Base-by-base conservation (phyloP, 108 stramenopile species). In the Asterionellopsis glacialis region DNA sequence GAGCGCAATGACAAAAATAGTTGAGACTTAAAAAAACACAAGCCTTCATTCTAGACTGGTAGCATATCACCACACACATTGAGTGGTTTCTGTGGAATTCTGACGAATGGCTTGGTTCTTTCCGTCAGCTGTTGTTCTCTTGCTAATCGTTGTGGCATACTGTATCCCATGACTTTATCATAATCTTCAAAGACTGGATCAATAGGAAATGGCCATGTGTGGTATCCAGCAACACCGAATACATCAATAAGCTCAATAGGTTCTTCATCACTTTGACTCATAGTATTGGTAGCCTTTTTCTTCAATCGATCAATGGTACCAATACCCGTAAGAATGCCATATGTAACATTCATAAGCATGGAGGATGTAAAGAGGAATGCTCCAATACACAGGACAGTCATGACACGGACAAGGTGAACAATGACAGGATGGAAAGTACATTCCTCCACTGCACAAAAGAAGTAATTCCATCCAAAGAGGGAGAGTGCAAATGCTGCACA, bases 221-320 rank as follows among this genome's bases (percentile, higher is more conserved):
- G 78, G 22, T 73, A 82, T 11, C 76, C 69, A 25, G 76, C 89
- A 63, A 90, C 79, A 2, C 92, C 92, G 81, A 90, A 94, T 5
- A 94, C 74, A 72, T 88, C 81, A 49, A 60, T 80, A 54, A 94
- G 59, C 21, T 77, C 82, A 47, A 90, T 82, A 9, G 87, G 85
- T 52, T 88, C 85, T 70, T 94, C 92, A 11, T 77, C 80, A 33
- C 79, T 70, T 27, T 83, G 73, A 49, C 45, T 67, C 69, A 94
- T 82, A 22, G 84, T 74, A 68, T 85, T 76, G 61, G 72, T 85
- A 11, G 92, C 92, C 61, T 94, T 94, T 61, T 93, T 94, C 55
- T 94, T 94, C 51, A 94, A 69, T 14, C 94, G 74, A 83, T 95
- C 94, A 67, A 95, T 95, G 18, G 94, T 95, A 13, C 94, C 94